These are phyloP conservation scores for Kitagawia praeruptora DNA, from an alignment of 129 eudicot genomes.

Conservation along the genomic window DNA sequence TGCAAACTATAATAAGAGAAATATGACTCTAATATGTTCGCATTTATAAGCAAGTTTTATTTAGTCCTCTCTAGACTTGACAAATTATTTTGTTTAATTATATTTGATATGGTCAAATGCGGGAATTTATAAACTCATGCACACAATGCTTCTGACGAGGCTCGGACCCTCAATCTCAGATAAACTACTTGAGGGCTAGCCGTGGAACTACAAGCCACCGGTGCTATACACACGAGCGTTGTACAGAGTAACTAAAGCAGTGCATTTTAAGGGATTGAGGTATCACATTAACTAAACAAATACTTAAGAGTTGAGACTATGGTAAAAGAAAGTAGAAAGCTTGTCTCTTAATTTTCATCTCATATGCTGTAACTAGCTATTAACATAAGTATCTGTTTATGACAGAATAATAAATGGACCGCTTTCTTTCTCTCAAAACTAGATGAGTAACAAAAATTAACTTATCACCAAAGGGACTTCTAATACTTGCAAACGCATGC, in stretches of 20 bases:
- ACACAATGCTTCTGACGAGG: not conserved
- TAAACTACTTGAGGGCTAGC: not conserved
- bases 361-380: not conserved
- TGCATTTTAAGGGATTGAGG: not conserved
- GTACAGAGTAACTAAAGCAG: not conserved
- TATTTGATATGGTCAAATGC: not conserved
- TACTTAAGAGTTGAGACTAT: not conserved
- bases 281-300: not conserved
- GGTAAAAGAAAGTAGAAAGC: not conserved
- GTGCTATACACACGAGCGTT: not conserved
- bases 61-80: not conserved
- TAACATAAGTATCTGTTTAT: not conserved
- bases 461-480: not conserved
- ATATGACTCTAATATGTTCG: not conserved
- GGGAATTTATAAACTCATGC: not conserved
- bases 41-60: not conserved
- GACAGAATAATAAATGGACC: not conserved
- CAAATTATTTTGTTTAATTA: not conserved
- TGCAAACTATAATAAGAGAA: not conserved
- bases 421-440: not conserved
- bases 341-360: not conserved
- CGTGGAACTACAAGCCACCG: not conserved
- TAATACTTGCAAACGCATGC: not conserved
- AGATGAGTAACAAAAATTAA: not conserved
- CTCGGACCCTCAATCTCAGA: not conserved